Base-by-base conservation (phyloP, 441 rosid genomes). In the Theobroma grandiflorum region DNA sequence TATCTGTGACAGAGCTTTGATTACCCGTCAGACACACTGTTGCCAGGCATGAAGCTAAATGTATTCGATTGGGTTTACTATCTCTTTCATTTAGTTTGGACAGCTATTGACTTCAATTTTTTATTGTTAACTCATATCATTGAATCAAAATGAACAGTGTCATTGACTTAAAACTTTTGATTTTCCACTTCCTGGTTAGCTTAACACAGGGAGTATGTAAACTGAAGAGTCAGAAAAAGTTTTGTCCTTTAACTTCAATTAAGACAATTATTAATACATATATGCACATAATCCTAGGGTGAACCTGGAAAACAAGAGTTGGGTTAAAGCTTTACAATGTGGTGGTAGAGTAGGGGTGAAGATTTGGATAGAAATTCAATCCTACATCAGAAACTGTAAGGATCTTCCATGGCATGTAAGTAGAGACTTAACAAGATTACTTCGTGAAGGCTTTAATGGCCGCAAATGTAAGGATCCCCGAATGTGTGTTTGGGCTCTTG, bases 1-100 rank as follows among this genome's bases (percentile, higher is more conserved):
- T 72, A 15, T 18, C 15, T 52, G 20, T 72, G 76, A 63, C 76
- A 52, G 10, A 72, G 76, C 62, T 72, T 72, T 12, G 76, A 72
- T 37, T 33, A 52, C 8, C 62, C 20, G 22, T 31, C 9, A 1
- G 63, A 72, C 31, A 72, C 76, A 0, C 3, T 50, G 5, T 40
- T 70, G 53, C 74, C 58, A 10, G 74, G 74, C 4, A 45, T 31
- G 57, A 70, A 50, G 37, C 38, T 4, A 31, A 61, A 22, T 59
- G 64, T 59, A 26, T 10, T 22, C 33, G 10, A 8, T 22, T 59
- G 64, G 15, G 14, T 52, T 52, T 52, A 1, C 31, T 26, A 26
- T 26, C 31, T 26, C 31, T 26, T 26, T 26, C 31, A 8, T 22
- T 59, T 35, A 6, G 14, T 52, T 52, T 52, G 9, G 26, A 53